Conservation (phyloP, 176 grass and related monocot genomes). For the Panicum miliaceum region DNA sequence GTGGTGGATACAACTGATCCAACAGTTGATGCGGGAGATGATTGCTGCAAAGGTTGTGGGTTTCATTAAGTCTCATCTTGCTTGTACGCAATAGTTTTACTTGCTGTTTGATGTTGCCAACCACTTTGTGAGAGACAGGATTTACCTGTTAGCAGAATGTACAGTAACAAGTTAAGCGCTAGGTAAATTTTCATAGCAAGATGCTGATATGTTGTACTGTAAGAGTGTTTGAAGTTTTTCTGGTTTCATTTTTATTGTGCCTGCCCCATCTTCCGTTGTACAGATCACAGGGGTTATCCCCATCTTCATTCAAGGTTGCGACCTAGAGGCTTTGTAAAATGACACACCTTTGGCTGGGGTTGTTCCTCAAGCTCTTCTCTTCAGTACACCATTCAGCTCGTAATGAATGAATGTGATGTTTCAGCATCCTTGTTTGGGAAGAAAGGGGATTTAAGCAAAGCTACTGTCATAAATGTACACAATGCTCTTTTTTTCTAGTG, state of each 20-base stretch:
- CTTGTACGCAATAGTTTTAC: conserved; percentile 6
- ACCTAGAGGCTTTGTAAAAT: not conserved
- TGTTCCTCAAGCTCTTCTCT: not conserved
- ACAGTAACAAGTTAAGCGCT: too few species aligned
- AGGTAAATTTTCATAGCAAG: not conserved
- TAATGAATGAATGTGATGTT: not conserved
- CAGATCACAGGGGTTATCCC: not conserved
- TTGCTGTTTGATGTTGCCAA: not conserved
- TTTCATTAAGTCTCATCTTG: conserved; percentile 52
- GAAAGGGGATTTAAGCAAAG: not conserved
- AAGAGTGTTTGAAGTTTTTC: not conserved
- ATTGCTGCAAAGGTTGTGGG: conserved; percentile 48
- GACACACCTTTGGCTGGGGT: not conserved
- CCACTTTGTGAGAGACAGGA: not conserved
- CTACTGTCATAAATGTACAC: not conserved
- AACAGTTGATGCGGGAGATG: not conserved
- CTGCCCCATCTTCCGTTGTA: not conserved
- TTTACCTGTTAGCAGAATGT: not conserved
- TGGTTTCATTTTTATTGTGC: not conserved
- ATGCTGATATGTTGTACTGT: conserved; percentile 18
- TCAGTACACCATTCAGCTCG: not conserved
- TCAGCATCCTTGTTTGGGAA: not conserved
- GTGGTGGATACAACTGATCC: conserved; percentile 71
- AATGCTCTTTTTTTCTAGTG: not conserved
- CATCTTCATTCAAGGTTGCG: not conserved